A percentile compares a stretch with the other conserved stretches of the same genome.
These are phyloP conservation scores for Ajuga chamaepitys DNA, from an alignment of 257 asterid species.

Conservation along the genomic window DNA sequence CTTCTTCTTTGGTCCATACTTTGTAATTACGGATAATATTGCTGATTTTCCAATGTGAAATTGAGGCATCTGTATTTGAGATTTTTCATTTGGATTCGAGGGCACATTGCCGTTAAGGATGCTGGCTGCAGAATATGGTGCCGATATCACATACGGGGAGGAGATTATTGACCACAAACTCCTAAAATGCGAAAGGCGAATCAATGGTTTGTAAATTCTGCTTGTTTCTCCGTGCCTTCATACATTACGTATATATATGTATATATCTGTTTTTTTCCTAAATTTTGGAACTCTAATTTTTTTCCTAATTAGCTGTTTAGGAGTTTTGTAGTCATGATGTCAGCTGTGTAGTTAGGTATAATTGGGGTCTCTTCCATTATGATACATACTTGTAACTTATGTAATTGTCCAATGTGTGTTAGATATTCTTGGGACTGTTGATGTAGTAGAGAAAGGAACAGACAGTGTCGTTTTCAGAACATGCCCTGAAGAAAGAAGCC, in stretches of 20 bases:
- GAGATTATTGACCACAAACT: slow-evolving; percentile 93
- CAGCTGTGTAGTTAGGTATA: too few relatives aligned
- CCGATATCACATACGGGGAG: slow-evolving; percentile 82
- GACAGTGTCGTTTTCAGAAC: slow-evolving; percentile 70
- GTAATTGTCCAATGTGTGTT: slow-evolving; percentile 6
- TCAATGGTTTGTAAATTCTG: slow-evolving; percentile 43
- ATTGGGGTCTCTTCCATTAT: background rate
- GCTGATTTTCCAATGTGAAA: background rate
- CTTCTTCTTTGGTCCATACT: background rate
- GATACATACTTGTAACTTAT: slow-evolving; percentile 8
- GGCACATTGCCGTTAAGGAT: slow-evolving; percentile 85
- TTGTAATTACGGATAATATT: background rate
- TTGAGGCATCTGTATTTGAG: slow-evolving; percentile 7
- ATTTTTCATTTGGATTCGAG: slow-evolving; percentile 24
- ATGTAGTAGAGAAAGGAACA: slow-evolving; percentile 81
- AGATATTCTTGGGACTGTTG: slow-evolving; percentile 75
- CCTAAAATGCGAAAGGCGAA: slow-evolving; percentile 73
- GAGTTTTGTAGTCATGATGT: too few relatives aligned
- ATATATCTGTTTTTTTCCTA: background rate
- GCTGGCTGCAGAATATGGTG: slow-evolving; percentile 87
- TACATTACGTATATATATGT: background rate
- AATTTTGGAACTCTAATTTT: too few relatives aligned
- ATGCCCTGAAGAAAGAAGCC: slow-evolving; percentile 62
- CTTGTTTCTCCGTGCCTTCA: background rate
- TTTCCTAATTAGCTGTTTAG: too few relatives aligned